phyloP scores from a whole-genome alignment of 148 eudicot species.

The Cornus florida region DNA sequence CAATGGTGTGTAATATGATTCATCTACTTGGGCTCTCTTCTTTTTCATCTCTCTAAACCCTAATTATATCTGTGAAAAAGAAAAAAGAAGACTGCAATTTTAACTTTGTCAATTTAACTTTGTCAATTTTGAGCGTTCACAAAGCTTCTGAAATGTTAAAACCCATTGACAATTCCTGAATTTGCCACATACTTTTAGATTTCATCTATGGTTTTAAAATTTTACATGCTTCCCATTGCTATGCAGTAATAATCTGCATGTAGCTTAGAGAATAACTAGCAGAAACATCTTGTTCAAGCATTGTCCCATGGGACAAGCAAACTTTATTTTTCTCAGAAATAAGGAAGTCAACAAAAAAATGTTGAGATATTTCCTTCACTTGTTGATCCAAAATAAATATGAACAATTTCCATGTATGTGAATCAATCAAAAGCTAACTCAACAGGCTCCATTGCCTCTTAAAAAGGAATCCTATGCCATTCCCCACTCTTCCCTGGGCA shows the following conservation, averaged over 20 bases:
- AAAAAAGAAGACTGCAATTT: too few relatives aligned
- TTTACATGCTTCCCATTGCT: neutral
- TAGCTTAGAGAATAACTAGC: neutral
- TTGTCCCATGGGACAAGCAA: neutral
- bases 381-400: neutral
- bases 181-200: neutral
- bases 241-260: neutral
- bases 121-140: too few relatives aligned
- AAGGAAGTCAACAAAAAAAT: neutral
- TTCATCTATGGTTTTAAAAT: neutral
- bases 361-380: neutral
- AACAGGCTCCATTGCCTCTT: too few relatives aligned
- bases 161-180: too few relatives aligned
- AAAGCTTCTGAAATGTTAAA: too few relatives aligned
- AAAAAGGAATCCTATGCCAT: too few relatives aligned
- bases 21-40: too few relatives aligned
- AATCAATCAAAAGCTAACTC: neutral
- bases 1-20: too few relatives aligned
- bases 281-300: neutral
- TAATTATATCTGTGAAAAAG: too few relatives aligned
- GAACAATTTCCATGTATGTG: neutral
- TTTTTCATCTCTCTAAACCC: too few relatives aligned
- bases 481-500: too few relatives aligned
- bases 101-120: too few relatives aligned
- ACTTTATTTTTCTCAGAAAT: neutral